These are phyloP conservation scores for Aspergillus wentii DNA, from an alignment of 495 filamentous ascomycete species.

Conservation along the genomic window DNA sequence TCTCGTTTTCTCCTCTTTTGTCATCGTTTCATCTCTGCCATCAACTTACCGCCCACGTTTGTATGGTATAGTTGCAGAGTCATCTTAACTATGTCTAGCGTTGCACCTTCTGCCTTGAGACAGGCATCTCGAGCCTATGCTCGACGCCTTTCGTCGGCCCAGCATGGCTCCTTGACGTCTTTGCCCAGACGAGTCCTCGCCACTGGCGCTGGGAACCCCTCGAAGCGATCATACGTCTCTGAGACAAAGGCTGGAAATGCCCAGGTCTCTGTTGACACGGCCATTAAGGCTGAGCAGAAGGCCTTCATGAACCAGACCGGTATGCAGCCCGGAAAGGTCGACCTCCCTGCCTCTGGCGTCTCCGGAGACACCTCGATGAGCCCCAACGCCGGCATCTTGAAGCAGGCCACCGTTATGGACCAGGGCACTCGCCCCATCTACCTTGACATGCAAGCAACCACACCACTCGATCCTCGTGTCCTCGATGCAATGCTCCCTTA, in stretches of 20 bases:
- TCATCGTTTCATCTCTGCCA: constrained; percentile 5
- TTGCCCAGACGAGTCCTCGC: constrained; percentile 40
- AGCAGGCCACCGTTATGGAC: constrained; percentile 90
- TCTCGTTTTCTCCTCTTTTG: constrained; percentile 5
- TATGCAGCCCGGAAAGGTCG: constrained; percentile 45
- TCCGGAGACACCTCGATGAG: constrained; percentile 67
- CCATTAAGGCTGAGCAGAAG: constrained; percentile 79
- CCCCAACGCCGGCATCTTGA: constrained; percentile 81
- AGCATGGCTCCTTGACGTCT: constrained; percentile 37
- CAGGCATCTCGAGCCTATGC: constrained; percentile 71
- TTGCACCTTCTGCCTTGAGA: constrained; percentile 67
- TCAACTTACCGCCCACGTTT: constrained; percentile 16
- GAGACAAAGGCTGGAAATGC: constrained; percentile 74
- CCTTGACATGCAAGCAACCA: constrained; percentile 97
- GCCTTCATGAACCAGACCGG: constrained; percentile 71
- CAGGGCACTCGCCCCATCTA: constrained; percentile 93
- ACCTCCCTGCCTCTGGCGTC: constrained; percentile 53
- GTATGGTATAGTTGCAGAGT: constrained; percentile 16
- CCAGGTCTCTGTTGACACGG: constrained; percentile 75
- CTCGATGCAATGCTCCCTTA: constrained; percentile 96
- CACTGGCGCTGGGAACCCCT: constrained; percentile 20
- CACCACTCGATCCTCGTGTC: constrained; percentile 90
- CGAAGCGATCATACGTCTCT: constrained; percentile 71
- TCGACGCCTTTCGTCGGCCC: constrained; percentile 41
- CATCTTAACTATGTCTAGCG: constrained; percentile 59